Evolutionary conservation across 345 rosid species (phyloP), one percentile per base, ranked within the genome.

Genomic region (Iberis pinnata): DNA sequence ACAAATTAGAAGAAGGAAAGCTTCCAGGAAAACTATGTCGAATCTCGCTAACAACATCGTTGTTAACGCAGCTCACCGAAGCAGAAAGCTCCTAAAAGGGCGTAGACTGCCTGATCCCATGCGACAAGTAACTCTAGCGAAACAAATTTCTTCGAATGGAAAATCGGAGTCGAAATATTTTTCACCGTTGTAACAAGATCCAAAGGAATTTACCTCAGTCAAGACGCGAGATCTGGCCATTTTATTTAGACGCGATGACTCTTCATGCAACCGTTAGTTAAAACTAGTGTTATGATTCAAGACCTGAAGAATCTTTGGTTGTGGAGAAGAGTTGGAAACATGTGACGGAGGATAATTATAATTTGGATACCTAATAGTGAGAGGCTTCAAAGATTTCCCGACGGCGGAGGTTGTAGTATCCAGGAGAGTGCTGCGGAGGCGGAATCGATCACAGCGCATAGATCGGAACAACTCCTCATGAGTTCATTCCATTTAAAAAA

Each of bases 381-480:
- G 77, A 18, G 80, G 77, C 48, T 78, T 84, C 46, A 79, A 76
- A 45, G 79, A 47, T 48, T 72, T 80, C 61, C 78, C 74, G 76
- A 75, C 64, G 58, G 80, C 73, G 14, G 48, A 45, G 48, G 50
- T 12, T 3, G 4, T 27, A 14, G 0, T 18, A 37, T 48, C 39
- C 27, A 32, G 5, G 47, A 52, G 53, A 73, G 71, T 38, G 89
- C 78, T 15, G 95, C 86, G 44, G 84, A 92, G 37, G 95, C 89
- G 33, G 95, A 81, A 76, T 88, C 98, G 43, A 92, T 83, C 4
- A 88, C 80, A 10, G 95, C 96, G 96, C 98, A 88, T 29, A 92
- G 56, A 37, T 89, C 80, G 36, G 93, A n/a, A n/a, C n/a, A n/a
- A n/a, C n/a, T n/a, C n/a, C n/a, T n/a, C n/a, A n/a, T n/a, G n/a